Percentiles rank a stretch among this genome's conserved stretches.
Conservation (phyloP, 495 filamentous ascomycete species). For the Terfezia boudieri region DNA sequence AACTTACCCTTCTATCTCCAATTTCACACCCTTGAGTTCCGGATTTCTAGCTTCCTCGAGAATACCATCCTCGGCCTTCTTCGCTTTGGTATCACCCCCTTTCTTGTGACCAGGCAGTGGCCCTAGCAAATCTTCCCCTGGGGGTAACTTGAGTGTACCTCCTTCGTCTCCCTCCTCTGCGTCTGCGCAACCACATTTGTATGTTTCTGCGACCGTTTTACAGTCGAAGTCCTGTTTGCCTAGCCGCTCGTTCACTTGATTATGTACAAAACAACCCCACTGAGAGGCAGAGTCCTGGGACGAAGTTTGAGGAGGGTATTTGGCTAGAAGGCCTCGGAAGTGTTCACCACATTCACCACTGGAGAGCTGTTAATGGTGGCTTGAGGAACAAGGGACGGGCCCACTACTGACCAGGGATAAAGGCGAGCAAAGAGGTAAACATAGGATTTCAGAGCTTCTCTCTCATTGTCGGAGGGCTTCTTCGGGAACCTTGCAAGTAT, state of each 20-base stretch:
- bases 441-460: slow-evolving; percentile 59
- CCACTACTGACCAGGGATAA: slow-evolving; percentile 47
- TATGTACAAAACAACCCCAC: slow-evolving; percentile 91
- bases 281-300: slow-evolving; percentile 61
- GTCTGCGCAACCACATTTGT: slow-evolving; percentile 86
- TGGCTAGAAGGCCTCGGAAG: slow-evolving; percentile 58
- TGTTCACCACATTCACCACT: slow-evolving; percentile 87
- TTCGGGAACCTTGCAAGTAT: slow-evolving; percentile 87
- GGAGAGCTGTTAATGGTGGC: background rate
- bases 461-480: slow-evolving; percentile 60
- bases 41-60: background rate
- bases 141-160: background rate
- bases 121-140: background rate
- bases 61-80: background rate
- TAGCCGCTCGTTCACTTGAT: slow-evolving; percentile 75
- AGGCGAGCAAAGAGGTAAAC: slow-evolving; percentile 77
- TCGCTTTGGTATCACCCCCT: background rate
- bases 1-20: background rate
- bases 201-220: slow-evolving; percentile 68
- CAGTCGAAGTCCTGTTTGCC: slow-evolving; percentile 73
- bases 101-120: background rate
- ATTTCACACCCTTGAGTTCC: background rate
- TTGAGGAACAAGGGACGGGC: background rate
- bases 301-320: slow-evolving; percentile 80
- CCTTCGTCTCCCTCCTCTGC: slow-evolving; percentile 30